These are phyloP conservation scores for Penicillium nordicum DNA, from an alignment of 2,329 filamentous ascomycete species.

Conservation along the genomic window DNA sequence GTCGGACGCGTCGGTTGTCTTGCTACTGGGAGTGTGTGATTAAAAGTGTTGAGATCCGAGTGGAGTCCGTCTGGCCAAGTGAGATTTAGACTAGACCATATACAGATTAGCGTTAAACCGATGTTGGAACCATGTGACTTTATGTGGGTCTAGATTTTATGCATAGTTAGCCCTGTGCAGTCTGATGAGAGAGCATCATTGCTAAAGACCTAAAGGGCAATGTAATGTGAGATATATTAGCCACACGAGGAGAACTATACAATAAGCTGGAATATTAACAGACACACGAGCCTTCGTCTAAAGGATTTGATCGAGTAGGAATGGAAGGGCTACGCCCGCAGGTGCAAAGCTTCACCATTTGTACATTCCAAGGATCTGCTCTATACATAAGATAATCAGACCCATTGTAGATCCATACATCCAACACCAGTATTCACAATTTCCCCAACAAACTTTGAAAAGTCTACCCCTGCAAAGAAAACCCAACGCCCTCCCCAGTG, in stretches of 20 bases:
- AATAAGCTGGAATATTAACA: not conserved
- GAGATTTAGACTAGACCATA: not conserved
- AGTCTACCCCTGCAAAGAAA: conserved; percentile 40
- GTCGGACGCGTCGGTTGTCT: conserved; percentile 36
- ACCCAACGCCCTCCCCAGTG: conserved; percentile 44
- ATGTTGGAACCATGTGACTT: not conserved
- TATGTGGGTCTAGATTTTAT: not conserved
- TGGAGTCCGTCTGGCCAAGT: conserved; percentile 28
- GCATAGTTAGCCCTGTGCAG: not conserved
- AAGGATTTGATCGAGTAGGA: not conserved
- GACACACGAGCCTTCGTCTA: not conserved
- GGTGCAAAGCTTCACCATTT: not conserved
- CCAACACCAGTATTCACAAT: not conserved
- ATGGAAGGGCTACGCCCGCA: not conserved
- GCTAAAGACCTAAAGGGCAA: not conserved
- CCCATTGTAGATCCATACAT: not conserved
- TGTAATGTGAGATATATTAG: not conserved
- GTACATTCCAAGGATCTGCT: not conserved
- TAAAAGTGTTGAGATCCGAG: conserved; percentile 46
- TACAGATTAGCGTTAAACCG: not conserved
- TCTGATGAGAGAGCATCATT: not conserved
- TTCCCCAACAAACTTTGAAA: not conserved
- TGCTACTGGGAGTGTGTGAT: conserved; percentile 34
- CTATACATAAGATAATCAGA: not conserved
- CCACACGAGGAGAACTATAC: not conserved